Evolutionary conservation across 176 grass and related monocot species (phyloP).

Genomic region (Oryza glaberrima): DNA sequence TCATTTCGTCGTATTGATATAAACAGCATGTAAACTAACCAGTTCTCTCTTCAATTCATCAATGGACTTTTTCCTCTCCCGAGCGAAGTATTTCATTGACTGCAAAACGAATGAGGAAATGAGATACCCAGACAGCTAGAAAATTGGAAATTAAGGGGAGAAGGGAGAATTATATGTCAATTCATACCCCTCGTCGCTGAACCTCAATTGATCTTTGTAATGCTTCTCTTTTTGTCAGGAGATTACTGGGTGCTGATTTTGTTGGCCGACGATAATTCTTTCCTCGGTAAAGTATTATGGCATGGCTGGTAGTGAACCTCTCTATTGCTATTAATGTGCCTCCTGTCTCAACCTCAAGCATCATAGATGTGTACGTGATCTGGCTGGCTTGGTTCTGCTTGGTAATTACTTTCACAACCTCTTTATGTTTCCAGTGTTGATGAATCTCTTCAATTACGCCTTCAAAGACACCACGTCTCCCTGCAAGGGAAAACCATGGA

Average conservation of each 20-base stretch:
- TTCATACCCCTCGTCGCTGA: constrained; percentile 78
- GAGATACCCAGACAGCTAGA: neutral
- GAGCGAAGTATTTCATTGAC: constrained; percentile 78
- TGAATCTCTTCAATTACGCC: constrained; percentile 89
- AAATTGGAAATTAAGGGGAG: neutral
- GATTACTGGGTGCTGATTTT: constrained; percentile 62
- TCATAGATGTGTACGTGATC: constrained; percentile 62
- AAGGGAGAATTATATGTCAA: neutral
- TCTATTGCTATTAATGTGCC: constrained; percentile 69
- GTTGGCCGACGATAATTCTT: constrained; percentile 74
- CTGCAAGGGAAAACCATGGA: constrained; percentile 45
- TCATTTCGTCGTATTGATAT: neutral
- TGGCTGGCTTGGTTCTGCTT: constrained; percentile 61
- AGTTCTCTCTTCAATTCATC: constrained; percentile 63
- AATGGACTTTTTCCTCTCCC: constrained; percentile 61
- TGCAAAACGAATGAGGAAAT: constrained; percentile 39
- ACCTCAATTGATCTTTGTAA: constrained; percentile 79
- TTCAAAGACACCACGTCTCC: constrained; percentile 86
- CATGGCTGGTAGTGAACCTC: constrained; percentile 67
- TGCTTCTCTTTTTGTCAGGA: constrained; percentile 80
- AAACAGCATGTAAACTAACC: constrained; percentile 45
- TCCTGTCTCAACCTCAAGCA: constrained; percentile 79
- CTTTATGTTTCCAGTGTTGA: constrained; percentile 93
- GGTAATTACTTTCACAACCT: constrained; percentile 88
- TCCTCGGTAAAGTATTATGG: constrained; percentile 89